Percentiles rank a stretch among this genome's conserved stretches.
phyloP scores from a whole-genome alignment of 495 filamentous ascomycete species.

The Pyronema omphalodes region DNA sequence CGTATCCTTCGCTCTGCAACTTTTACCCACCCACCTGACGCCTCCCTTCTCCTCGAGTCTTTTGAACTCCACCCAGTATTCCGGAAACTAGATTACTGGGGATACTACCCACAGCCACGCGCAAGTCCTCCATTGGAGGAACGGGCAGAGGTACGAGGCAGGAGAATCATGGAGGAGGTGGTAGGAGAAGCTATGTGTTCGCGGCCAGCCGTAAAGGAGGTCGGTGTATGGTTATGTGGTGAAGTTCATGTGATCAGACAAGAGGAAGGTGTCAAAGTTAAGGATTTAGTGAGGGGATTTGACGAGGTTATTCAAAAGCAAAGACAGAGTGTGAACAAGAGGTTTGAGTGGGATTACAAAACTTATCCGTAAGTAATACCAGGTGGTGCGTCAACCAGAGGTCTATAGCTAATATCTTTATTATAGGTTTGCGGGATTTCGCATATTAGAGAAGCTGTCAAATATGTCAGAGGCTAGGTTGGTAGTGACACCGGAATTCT shows the following conservation, averaged over 20 bases:
- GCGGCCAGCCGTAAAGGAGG: not conserved
- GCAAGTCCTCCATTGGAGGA: not conserved
- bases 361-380: not conserved
- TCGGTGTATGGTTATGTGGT: constrained; percentile 1
- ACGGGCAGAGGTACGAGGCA: not conserved
- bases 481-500: not conserved
- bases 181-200: not conserved
- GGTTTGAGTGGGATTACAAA: not conserved
- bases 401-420: not conserved
- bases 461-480: not conserved
- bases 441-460: not conserved
- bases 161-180: not conserved
- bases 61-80: constrained; percentile 13
- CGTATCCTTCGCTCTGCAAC: constrained; percentile 5
- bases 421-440: not conserved
- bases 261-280: not conserved
- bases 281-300: not conserved
- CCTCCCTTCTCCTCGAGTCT: not conserved
- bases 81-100: not conserved
- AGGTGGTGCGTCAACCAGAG: not conserved
- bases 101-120: not conserved
- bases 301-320: not conserved
- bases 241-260: not conserved
- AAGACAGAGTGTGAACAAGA: not conserved
- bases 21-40: constrained; percentile 3